Evolutionary conservation across 768 basidiomycete species (phyloP).

Genomic region (Porpolomopsis calyptriformis): DNA sequence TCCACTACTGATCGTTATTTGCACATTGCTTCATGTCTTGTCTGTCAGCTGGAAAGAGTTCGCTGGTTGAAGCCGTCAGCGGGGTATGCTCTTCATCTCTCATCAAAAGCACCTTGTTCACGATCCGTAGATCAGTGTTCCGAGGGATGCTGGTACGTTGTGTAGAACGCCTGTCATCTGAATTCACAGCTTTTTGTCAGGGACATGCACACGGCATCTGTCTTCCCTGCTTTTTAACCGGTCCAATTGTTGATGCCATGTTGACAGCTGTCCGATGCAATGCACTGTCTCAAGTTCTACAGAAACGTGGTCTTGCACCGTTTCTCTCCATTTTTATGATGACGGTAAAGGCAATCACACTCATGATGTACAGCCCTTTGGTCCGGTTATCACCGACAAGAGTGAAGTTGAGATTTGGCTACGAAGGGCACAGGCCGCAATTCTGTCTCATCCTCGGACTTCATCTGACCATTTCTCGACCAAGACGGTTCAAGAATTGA

Average conservation of each 20-base stretch:
- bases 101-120: background rate
- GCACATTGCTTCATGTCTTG: background rate
- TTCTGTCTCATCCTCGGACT: constrained; percentile 31
- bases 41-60: constrained; percentile 45
- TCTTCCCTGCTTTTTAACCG: background rate
- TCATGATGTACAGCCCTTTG: constrained; percentile 24
- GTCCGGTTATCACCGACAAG: constrained; percentile 29
- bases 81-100: constrained; percentile 29
- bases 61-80: constrained; percentile 46
- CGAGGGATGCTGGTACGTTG: constrained; percentile 51
- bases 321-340: constrained; percentile 30
- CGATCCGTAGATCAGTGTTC: constrained; percentile 40
- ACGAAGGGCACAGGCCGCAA: constrained; percentile 49
- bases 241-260: background rate
- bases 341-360: background rate
- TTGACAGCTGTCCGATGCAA: constrained; percentile 41
- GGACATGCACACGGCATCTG: background rate
- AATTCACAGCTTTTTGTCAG: background rate
- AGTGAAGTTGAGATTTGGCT: constrained; percentile 39
- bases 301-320: constrained; percentile 32
- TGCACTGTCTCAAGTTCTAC: constrained; percentile 35
- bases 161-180: constrained; percentile 14
- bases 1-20: background rate
- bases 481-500: constrained; percentile 19
- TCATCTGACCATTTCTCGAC: constrained; percentile 16